Percentiles rank a stretch among this genome's conserved stretches.
These are phyloP conservation scores for Rhizopus sp. DNA, from an alignment of 371 early-diverging fungal genomes.

Conservation along the genomic window DNA sequence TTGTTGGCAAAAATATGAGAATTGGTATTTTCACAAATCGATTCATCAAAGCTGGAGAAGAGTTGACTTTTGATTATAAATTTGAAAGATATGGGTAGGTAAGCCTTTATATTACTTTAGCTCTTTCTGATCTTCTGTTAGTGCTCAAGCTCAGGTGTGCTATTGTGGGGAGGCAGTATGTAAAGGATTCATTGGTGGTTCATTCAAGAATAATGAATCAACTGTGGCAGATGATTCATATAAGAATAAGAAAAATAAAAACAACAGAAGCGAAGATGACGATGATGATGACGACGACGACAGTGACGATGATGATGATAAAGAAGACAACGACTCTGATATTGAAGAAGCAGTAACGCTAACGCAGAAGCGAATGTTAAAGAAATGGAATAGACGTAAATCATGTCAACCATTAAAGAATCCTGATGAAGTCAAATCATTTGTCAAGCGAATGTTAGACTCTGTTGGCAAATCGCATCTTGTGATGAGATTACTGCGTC, in stretches of 20 bases:
- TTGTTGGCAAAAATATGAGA: constrained; percentile 74
- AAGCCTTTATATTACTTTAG: neutral
- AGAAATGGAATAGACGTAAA: constrained; percentile 21
- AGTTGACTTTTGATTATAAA: constrained; percentile 93
- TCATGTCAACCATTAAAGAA: constrained; percentile 44
- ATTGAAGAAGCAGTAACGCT: constrained; percentile 27
- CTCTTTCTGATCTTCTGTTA: constrained; percentile 19
- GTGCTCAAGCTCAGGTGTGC: constrained; percentile 88
- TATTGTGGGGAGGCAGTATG: constrained; percentile 91
- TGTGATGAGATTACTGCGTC: constrained; percentile 50
- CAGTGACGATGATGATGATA: constrained; percentile 11
- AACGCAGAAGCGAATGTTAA: constrained; percentile 28
- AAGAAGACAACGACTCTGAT: constrained; percentile 1
- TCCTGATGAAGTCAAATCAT: constrained; percentile 62
- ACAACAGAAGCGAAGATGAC: constrained; percentile 45
- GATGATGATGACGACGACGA: constrained; percentile 38
- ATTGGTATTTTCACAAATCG: constrained; percentile 83
- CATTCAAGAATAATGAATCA: constrained; percentile 22
- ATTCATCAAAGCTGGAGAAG: constrained; percentile 73
- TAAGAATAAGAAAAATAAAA: neutral
- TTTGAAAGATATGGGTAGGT: constrained; percentile 75
- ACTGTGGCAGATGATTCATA: constrained; percentile 1
- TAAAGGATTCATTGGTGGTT: constrained; percentile 88
- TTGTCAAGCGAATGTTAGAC: constrained; percentile 68
- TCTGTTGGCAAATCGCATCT: constrained; percentile 58